phyloP scores from a whole-genome alignment of 352 stramenopile genomes.

The Pythium dissimile region DNA sequence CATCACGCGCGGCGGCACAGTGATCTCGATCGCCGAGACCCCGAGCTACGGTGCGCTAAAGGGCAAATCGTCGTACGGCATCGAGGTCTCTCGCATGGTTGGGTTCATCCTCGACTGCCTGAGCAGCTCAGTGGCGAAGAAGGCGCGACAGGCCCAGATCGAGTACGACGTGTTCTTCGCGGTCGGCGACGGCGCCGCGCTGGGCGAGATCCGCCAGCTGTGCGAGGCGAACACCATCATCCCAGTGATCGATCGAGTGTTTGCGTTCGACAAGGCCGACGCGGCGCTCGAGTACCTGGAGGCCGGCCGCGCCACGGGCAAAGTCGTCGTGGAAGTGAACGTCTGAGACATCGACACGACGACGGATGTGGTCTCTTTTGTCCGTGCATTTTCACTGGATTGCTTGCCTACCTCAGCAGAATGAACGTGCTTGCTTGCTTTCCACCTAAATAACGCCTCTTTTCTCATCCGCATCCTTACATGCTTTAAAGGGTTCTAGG shows the following conservation, averaged over 20 bases:
- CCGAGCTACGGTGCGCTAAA: slow-evolving; percentile 38
- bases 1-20: slow-evolving; percentile 43
- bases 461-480: too few relatives aligned
- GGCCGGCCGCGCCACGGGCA: slow-evolving; percentile 49
- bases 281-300: slow-evolving; percentile 66
- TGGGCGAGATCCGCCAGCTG: slow-evolving; percentile 51
- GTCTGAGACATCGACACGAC: too few relatives aligned
- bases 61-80: slow-evolving; percentile 25
- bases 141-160: slow-evolving; percentile 44
- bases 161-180: slow-evolving; percentile 60
- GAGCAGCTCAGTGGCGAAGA: slow-evolving; percentile 50
- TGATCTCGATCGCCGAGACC: slow-evolving; percentile 62
- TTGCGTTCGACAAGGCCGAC: slow-evolving; percentile 61
- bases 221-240: slow-evolving; percentile 39
- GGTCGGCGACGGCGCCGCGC: slow-evolving; percentile 30
- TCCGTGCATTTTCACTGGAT: too few relatives aligned
- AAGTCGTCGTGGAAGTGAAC: slow-evolving; percentile 51
- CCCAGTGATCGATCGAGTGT: slow-evolving; percentile 68
- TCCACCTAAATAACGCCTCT: too few relatives aligned
- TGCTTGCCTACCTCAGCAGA: too few relatives aligned
- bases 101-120: slow-evolving; percentile 53
- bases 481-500: too few relatives aligned
- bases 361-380: too few relatives aligned
- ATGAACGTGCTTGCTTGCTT: too few relatives aligned
- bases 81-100: slow-evolving; percentile 45